phyloP scores from a whole-genome alignment of 352 stramenopile genomes.

The Nothophytophthora sp. region DNA sequence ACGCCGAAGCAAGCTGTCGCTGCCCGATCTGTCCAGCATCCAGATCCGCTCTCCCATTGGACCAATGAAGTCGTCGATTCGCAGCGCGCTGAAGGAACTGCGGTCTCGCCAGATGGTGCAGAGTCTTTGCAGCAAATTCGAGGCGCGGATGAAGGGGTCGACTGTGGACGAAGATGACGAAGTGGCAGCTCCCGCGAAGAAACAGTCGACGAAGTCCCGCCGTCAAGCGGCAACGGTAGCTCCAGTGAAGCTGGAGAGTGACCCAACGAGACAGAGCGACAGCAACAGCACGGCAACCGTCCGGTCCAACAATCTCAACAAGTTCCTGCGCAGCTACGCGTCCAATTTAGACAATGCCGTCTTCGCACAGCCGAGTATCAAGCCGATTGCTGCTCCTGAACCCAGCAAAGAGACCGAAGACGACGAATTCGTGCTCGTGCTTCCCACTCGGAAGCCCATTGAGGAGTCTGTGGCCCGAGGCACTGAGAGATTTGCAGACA shows the following conservation, averaged over 20 bases:
- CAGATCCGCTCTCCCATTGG: constrained; percentile 24
- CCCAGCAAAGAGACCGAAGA: not conserved
- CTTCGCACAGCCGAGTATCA: constrained; percentile 6
- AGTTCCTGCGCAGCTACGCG: constrained; percentile 64
- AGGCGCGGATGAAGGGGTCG: constrained; percentile 25
- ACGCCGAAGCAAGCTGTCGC: constrained; percentile 22
- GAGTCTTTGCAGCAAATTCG: constrained; percentile 55
- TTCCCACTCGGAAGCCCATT: not conserved
- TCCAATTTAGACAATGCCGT: constrained; percentile 59
- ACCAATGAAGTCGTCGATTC: constrained; percentile 47
- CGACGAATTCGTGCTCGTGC: not conserved
- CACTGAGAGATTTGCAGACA: not conserved
- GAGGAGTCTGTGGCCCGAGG: not conserved
- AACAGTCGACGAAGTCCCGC: constrained; percentile 7
- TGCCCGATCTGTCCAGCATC: constrained; percentile 23
- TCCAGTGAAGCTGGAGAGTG: constrained; percentile 8
- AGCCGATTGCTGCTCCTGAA: constrained; percentile 18
- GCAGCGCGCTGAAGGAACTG: constrained; percentile 44
- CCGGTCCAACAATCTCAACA: constrained; percentile 65
- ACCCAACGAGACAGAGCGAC: constrained; percentile 8
- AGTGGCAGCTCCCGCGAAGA: constrained; percentile 3
- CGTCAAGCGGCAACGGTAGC: constrained; percentile 13
- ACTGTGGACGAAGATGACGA: constrained; percentile 18
- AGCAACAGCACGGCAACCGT: constrained; percentile 13
- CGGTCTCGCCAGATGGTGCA: constrained; percentile 53